Evolutionary conservation across 768 basidiomycete species (phyloP), one percentile per base, ranked within the genome.

Genomic region (Lactarius tabidus): DNA sequence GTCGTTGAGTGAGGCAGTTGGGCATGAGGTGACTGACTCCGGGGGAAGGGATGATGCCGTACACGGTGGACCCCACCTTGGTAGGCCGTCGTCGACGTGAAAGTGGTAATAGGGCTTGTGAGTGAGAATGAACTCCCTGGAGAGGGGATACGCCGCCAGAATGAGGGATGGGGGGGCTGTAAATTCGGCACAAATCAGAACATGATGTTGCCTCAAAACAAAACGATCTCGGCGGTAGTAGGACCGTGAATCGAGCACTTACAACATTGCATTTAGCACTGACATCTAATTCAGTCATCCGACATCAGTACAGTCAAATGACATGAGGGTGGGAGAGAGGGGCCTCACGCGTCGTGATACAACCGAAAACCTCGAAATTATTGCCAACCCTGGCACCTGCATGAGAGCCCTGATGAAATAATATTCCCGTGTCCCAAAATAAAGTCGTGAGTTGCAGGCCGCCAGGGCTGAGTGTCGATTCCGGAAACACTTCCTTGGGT

Each of bases 401-500:
- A 43, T 69, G 68, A 28, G 68, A 63, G 43, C 65, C 58, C 58
- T 57, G 52, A 36, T 69, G 66, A 52, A 69, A 69, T 43, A 67
- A 43, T 8, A 67, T 67, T 43, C 62, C 66, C 26, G 38, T 33
- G 29, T 67, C 65, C 68, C 68, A 69, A 52, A 67, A 63, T 29
- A 69, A 33, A 1, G 68, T 69, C 28, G 68, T 69, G 41, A 63
- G 61, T 18, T 69, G 68, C 66, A 68, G 62, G 57, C 68, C 62
- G 3, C 62, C 59, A 28, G 68, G 65, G 57, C 65, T 62, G 60
- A 62, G 67, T 9, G 67, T 60, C n/a, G 64, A 61, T 62, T 68
- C 67, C 7, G 67, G 67, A 62, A 68, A 68, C 41, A 68, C 67
- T 33, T 68, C 67, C 57, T 67, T 66, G 33, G 67, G 67, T 6